Percentiles rank a stretch among this genome's conserved stretches.
These are phyloP conservation scores for Erythrophleum fordii DNA, from an alignment of 306 rosid species.

Conservation along the genomic window DNA sequence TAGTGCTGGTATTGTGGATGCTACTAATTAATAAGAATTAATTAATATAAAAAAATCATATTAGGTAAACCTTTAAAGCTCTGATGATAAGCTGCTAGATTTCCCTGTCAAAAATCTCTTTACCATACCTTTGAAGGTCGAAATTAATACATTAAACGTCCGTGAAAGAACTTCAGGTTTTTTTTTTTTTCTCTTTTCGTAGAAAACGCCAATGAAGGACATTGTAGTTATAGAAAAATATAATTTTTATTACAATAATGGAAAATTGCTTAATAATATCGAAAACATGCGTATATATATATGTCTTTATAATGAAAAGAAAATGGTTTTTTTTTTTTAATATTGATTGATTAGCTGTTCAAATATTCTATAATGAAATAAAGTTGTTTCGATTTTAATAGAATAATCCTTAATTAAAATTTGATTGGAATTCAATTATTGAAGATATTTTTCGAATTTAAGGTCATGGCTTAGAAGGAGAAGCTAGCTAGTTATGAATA, in stretches of 20 bases:
- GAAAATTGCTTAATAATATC: not conserved
- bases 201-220: not conserved
- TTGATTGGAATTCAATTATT: not conserved
- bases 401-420: not conserved
- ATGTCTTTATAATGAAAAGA: not conserved
- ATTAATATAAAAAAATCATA: not conserved
- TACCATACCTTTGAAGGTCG: not conserved
- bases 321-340: too few species aligned
- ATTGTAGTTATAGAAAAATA: not conserved
- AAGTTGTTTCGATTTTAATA: not conserved
- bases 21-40: not conserved
- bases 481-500: not conserved
- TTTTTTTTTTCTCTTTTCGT: too few species aligned
- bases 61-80: not conserved
- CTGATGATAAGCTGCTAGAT: not conserved
- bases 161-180: not conserved
- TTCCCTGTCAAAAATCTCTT: not conserved
- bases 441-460: not conserved
- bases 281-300: not conserved
- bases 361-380: not conserved
- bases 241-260: not conserved
- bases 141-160: not conserved
- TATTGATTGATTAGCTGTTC: not conserved
- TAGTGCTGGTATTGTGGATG: not conserved
- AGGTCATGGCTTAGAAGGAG: constrained; percentile 16